Evolutionary conservation across 441 rosid genomes (phyloP).

Genomic region (Hura crepitans): DNA sequence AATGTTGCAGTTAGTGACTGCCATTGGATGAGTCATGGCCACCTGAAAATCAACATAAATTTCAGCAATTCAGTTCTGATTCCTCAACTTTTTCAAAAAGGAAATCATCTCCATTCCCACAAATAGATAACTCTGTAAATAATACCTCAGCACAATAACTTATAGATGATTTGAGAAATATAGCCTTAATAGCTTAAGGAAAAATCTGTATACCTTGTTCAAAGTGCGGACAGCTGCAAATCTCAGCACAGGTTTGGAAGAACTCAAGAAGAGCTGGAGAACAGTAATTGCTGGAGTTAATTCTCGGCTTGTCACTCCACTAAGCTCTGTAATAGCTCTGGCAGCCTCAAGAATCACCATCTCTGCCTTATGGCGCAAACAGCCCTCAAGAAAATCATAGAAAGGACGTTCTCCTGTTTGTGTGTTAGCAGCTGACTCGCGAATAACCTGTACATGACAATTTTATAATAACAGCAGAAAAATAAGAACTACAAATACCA

Average conservation of each 20-base stretch:
- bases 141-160: not conserved
- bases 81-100: not conserved
- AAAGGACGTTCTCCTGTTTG: slow-evolving; percentile 93
- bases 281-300: slow-evolving; percentile 97
- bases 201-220: slow-evolving; percentile 66
- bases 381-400: slow-evolving; percentile 92
- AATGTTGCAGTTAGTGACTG: slow-evolving; percentile 95
- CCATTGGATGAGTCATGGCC: slow-evolving; percentile 98
- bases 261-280: slow-evolving; percentile 92
- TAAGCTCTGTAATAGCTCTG: slow-evolving; percentile 95
- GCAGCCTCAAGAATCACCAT: slow-evolving; percentile 99
- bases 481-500: not conserved
- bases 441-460: slow-evolving; percentile 57
- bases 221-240: slow-evolving; percentile 97
- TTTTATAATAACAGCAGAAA: slow-evolving; percentile 7
- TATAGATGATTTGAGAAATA: not conserved
- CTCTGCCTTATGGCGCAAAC: slow-evolving; percentile 94
- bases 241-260: slow-evolving; percentile 92
- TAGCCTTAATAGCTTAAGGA: slow-evolving; percentile 3
- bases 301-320: slow-evolving; percentile 83
- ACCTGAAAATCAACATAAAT: slow-evolving; percentile 50
- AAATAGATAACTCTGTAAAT: not conserved
- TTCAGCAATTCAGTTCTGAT: slow-evolving; percentile 4
- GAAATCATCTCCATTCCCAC: not conserved
- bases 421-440: slow-evolving; percentile 63